A percentile compares a stretch with the other conserved stretches of the same genome.
Evolutionary conservation across 2,329 filamentous ascomycete genomes (phyloP).

Genomic region (Biscogniauxia marginata): DNA sequence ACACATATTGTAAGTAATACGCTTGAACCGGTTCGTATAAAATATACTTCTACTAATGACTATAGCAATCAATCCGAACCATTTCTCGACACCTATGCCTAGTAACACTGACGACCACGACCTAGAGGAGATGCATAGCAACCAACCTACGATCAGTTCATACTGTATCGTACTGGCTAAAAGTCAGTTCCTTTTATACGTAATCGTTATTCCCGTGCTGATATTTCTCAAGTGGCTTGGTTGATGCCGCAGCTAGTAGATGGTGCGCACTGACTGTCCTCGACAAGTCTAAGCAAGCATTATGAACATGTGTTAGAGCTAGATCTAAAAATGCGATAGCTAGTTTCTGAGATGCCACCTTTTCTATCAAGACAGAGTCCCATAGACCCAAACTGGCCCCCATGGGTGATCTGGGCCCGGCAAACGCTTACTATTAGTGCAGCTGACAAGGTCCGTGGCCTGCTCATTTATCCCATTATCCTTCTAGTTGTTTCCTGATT

Average conservation of each 20-base stretch:
- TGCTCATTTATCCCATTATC: neutral
- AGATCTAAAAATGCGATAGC: neutral
- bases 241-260: neutral
- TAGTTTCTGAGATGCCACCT: neutral
- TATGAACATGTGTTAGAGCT: neutral
- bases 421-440: neutral
- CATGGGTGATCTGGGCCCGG: neutral
- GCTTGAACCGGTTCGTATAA: neutral
- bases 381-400: neutral
- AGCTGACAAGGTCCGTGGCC: neutral
- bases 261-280: neutral
- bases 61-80: neutral
- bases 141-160: neutral
- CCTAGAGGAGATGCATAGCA: neutral
- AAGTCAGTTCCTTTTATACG: neutral
- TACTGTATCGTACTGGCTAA: neutral
- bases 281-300: neutral
- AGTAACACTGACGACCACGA: neutral
- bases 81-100: neutral
- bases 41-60: neutral
- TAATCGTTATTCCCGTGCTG: neutral
- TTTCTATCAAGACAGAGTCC: neutral
- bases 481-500: neutral
- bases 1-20: neutral
- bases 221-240: neutral